A percentile compares a stretch with the other conserved stretches of the same genome.
Conservation (phyloP, 805 yeast genomes). For the Schizosaccharomyces japonicus region DNA sequence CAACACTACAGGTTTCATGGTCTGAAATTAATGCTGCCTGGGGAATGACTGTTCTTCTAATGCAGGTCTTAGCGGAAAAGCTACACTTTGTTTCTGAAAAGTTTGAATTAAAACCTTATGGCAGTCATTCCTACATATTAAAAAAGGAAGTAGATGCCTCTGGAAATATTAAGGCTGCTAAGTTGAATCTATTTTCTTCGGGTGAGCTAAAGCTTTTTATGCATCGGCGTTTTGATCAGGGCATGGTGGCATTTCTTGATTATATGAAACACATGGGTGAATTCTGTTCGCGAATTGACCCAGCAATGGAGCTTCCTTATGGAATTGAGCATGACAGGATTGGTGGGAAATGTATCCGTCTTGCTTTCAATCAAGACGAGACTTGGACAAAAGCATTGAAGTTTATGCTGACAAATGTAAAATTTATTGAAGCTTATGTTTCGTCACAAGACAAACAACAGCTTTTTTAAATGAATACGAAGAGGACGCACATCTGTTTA, state of each 20-base stretch:
- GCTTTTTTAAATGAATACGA: background rate
- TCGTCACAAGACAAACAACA: background rate
- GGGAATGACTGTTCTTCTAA: conserved; percentile 1
- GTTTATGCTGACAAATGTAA: background rate
- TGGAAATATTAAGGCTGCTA: background rate
- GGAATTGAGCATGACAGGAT: conserved; percentile 3
- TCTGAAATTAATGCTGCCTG: conserved; percentile 5
- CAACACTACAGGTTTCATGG: background rate
- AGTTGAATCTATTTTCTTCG: background rate
- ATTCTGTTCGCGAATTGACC: background rate
- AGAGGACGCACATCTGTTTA: no score
- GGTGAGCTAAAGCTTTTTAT: conserved; percentile 2
- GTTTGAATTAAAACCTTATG: background rate
- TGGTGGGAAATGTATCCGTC: conserved; percentile 3
- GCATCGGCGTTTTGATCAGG: conserved; percentile 3
- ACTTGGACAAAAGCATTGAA: conserved; percentile 4
- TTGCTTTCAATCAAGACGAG: conserved; percentile 6
- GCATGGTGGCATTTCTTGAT: conserved; percentile 3
- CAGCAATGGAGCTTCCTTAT: background rate
- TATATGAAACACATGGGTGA: background rate
- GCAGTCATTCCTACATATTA: background rate
- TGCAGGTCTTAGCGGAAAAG: background rate
- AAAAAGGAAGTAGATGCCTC: background rate
- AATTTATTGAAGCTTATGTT: conserved; percentile 2
- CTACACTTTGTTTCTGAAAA: background rate